Percentiles rank a stretch among this genome's conserved stretches.
These are phyloP conservation scores for Meredithiella fracta DNA, from an alignment of 2,329 filamentous ascomycete species.

Conservation along the genomic window DNA sequence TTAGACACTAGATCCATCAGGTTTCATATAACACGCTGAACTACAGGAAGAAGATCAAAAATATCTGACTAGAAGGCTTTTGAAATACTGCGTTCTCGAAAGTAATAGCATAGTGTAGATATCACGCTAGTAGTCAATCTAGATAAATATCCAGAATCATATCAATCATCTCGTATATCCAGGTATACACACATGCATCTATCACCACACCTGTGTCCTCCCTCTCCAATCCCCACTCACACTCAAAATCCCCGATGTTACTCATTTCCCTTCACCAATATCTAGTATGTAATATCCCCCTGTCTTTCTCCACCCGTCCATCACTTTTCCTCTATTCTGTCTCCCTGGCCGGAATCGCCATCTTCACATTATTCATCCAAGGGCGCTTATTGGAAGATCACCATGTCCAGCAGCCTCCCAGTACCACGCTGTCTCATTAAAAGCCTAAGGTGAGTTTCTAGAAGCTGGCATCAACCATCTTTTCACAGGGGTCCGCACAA, in stretches of 20 bases:
- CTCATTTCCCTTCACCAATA: background rate
- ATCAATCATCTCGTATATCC: background rate
- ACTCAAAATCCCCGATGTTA: too few species aligned
- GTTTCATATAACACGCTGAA: too few species aligned
- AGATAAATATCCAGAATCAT: too few species aligned
- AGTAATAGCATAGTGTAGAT: too few species aligned
- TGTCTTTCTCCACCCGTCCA: background rate
- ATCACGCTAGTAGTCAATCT: too few species aligned
- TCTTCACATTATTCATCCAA: background rate
- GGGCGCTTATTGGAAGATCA: background rate
- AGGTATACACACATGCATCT: background rate
- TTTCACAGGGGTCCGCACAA: background rate
- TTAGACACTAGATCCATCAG: too few species aligned
- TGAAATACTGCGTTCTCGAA: too few species aligned
- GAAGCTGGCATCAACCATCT: conserved; percentile 3
- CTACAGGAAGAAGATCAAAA: too few species aligned
- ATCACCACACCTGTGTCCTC: background rate
- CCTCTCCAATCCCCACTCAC: background rate
- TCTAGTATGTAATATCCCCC: too few species aligned
- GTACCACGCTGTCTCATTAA: conserved; percentile 1
- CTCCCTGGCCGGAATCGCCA: background rate
- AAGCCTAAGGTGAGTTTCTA: conserved; percentile 3
- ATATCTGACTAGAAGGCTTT: too few species aligned
- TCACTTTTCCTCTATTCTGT: background rate
- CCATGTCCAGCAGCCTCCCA: background rate